These are phyloP conservation scores for Funneliformis geosporum DNA, from an alignment of 192 early-diverging fungal genomes.

Conservation along the genomic window DNA sequence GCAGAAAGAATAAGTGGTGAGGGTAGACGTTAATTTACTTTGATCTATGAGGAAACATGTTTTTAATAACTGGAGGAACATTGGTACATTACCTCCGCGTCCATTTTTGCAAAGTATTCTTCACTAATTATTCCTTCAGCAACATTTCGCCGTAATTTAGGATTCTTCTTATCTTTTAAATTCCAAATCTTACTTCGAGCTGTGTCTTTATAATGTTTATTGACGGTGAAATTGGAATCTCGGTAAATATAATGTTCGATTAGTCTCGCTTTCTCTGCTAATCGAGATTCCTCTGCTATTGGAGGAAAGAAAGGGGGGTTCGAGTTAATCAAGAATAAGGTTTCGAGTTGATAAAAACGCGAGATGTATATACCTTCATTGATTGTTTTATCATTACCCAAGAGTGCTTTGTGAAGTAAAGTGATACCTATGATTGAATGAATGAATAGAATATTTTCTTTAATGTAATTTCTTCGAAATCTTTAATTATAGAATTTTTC, in stretches of 20 bases:
- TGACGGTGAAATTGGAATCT: slow-evolving; percentile 5
- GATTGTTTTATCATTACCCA: background rate
- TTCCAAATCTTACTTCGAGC: slow-evolving; percentile 20
- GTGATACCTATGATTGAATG: slow-evolving; percentile 1
- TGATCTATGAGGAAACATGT: no score
- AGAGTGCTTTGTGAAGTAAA: background rate
- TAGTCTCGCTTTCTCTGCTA: slow-evolving; percentile 3
- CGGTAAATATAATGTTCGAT: slow-evolving; percentile 4
- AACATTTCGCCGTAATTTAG: slow-evolving; percentile 10
- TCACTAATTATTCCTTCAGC: background rate
- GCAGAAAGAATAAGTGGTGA: background rate
- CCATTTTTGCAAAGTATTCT: slow-evolving; percentile 22
- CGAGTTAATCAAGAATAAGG: background rate
- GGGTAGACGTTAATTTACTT: no score
- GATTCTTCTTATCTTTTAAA: slow-evolving; percentile 21
- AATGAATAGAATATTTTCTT: background rate
- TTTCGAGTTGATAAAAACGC: background rate
- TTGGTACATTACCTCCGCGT: background rate
- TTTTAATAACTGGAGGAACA: no score
- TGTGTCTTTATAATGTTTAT: slow-evolving; percentile 18
- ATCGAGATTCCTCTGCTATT: background rate
- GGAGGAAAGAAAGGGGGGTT: background rate
- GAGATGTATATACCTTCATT: background rate
- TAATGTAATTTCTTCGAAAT: background rate
- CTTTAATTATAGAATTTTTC: background rate